Evolutionary conservation across 2,329 filamentous ascomycete species (phyloP).

Genomic region (Talaromyces rugulosus): DNA sequence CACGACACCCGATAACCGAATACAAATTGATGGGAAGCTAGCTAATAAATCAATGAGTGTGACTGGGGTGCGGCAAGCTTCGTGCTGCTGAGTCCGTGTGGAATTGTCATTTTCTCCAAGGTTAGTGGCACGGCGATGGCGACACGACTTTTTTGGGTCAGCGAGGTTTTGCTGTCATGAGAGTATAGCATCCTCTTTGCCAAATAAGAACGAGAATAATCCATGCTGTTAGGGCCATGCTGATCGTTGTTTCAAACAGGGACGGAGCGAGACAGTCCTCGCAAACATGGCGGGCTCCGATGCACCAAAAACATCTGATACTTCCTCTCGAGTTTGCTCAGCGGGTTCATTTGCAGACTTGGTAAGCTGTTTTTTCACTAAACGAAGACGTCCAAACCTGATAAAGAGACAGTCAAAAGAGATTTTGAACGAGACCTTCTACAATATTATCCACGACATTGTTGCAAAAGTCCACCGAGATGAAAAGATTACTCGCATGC

Average conservation of each 20-base stretch:
- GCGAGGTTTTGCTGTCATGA: background rate
- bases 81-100: constrained; percentile 11
- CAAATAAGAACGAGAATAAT: background rate
- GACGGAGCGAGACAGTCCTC: background rate
- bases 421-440: constrained; percentile 55
- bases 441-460: constrained; percentile 58
- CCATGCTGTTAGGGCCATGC: background rate
- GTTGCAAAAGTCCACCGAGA: constrained; percentile 56
- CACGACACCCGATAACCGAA: background rate
- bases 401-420: constrained; percentile 34
- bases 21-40: constrained; percentile 28
- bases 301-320: constrained; percentile 26
- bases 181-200: too few species aligned
- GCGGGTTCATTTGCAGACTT: constrained; percentile 38
- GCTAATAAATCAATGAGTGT: constrained; percentile 6
- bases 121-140: background rate
- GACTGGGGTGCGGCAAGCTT: constrained; percentile 10
- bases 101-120: background rate
- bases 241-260: background rate
- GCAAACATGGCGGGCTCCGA: constrained; percentile 20
- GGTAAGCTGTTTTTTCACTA: constrained; percentile 23
- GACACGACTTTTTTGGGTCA: background rate
- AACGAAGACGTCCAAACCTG: background rate
- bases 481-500: constrained; percentile 58
- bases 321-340: constrained; percentile 25